These are phyloP conservation scores for Cordyceps fumosorosea DNA, from an alignment of 2,329 filamentous ascomycete species.

Conservation along the genomic window DNA sequence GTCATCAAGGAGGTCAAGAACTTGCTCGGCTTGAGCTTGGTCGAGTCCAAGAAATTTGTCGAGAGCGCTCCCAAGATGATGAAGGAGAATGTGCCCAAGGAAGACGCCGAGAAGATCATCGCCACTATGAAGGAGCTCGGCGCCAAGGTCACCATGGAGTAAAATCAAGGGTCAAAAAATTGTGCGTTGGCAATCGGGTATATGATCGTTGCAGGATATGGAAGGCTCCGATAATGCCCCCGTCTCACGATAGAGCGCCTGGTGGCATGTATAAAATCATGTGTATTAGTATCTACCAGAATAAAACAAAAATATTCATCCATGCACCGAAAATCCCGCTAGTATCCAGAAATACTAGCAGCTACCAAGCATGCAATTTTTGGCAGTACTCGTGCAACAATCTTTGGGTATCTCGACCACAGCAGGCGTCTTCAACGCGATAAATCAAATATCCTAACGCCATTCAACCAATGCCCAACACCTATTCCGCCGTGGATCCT, in stretches of 20 bases:
- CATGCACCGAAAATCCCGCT: not conserved
- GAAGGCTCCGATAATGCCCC: not conserved
- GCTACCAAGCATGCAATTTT: not conserved
- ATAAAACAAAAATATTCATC: slow-evolving; percentile 6
- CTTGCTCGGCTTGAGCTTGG: slow-evolving; percentile 87
- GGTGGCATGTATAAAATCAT: slow-evolving; percentile 19
- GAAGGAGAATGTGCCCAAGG: slow-evolving; percentile 98
- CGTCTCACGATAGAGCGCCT: slow-evolving; percentile 11
- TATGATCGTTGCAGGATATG: slow-evolving; percentile 3
- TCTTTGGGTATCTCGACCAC: slow-evolving; percentile 7
- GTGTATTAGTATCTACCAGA: slow-evolving; percentile 26
- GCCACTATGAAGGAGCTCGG: slow-evolving; percentile 90
- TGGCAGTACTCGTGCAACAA: not conserved
- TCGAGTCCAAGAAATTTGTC: slow-evolving; percentile 99
- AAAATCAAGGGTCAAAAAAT: slow-evolving; percentile 33
- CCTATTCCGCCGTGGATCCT: not conserved
- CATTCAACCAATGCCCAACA: slow-evolving; percentile 21
- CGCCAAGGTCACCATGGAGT: slow-evolving; percentile 87
- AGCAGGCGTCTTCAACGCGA: slow-evolving; percentile 3
- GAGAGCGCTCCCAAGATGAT: slow-evolving; percentile 96
- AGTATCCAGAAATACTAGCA: not conserved
- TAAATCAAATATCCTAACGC: slow-evolving; percentile 22
- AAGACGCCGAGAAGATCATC: slow-evolving; percentile 98
- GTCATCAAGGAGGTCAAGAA: slow-evolving; percentile 99
- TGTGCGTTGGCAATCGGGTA: not conserved